phyloP scores from a whole-genome alignment of 2,329 filamentous ascomycete species.

The Aspergillus puulaauensis region DNA sequence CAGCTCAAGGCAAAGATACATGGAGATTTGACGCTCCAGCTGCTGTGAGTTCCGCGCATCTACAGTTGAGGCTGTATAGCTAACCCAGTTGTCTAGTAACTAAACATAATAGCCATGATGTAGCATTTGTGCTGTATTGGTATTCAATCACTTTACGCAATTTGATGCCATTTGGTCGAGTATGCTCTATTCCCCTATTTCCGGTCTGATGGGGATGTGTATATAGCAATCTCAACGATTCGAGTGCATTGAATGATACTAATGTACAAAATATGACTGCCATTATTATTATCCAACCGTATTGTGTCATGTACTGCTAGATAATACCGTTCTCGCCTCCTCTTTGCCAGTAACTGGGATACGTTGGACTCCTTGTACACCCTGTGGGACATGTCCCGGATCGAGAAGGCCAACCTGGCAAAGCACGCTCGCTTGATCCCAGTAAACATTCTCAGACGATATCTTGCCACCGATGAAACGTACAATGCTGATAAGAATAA shows the following conservation, averaged over 20 bases:
- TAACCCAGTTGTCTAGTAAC: background rate
- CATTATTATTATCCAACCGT: background rate
- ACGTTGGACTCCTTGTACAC: background rate
- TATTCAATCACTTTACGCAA: background rate
- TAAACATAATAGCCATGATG: background rate
- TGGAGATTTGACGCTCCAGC: constrained; percentile 75
- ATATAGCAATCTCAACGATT: too few species aligned
- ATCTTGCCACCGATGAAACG: background rate
- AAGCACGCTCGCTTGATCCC: constrained; percentile 10
- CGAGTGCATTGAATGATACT: background rate
- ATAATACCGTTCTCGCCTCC: background rate
- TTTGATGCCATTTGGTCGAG: background rate
- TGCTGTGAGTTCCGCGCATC: constrained; percentile 61
- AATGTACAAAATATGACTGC: background rate
- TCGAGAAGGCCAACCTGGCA: constrained; percentile 7
- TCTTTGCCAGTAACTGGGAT: background rate
- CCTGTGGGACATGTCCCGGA: background rate
- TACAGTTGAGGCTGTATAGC: background rate
- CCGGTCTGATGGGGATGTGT: too few species aligned
- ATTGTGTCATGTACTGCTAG: background rate
- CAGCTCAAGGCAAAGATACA: constrained; percentile 83
- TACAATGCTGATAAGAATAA: constrained; percentile 2
- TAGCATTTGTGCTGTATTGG: background rate
- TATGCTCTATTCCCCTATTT: too few species aligned
- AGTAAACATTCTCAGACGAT: constrained; percentile 6